Evolutionary conservation across 805 yeast species (phyloP).

Genomic region (Lachancea dasiensis): DNA sequence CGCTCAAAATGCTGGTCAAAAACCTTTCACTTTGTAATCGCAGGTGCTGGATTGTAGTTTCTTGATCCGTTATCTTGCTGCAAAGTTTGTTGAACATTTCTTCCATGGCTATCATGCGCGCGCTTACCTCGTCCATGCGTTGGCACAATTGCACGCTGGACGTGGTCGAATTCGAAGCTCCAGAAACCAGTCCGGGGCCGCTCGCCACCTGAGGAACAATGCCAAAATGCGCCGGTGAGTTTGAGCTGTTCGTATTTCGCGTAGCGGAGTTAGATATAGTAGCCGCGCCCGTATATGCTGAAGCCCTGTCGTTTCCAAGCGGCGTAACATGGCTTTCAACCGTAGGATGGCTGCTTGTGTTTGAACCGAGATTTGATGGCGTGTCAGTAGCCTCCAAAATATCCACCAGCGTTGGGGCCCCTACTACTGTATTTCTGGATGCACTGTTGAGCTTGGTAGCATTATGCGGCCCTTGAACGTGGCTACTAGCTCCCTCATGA

Average conservation of each 20-base stretch:
- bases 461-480: not conserved
- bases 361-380: conserved; percentile 1
- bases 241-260: not conserved
- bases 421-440: not conserved
- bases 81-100: conserved; percentile 26
- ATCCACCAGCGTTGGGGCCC: conserved; percentile 5
- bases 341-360: conserved; percentile 4
- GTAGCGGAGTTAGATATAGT: not conserved
- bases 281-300: not conserved
- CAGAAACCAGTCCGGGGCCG: conserved; percentile 5
- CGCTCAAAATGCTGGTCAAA: conserved; percentile 2
- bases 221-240: conserved; percentile 4
- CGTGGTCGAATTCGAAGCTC: conserved; percentile 6
- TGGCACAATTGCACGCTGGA: conserved; percentile 25
- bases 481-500: not conserved
- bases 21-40: conserved; percentile 8
- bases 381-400: conserved; percentile 5
- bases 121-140: conserved; percentile 31
- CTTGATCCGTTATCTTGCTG: conserved; percentile 21
- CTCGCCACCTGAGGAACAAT: conserved; percentile 7
- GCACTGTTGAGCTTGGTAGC: not conserved
- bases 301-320: not conserved
- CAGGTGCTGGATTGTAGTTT: conserved; percentile 13
- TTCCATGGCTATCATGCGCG: conserved; percentile 25
- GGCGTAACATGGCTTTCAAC: conserved; percentile 5